Evolutionary conservation across 2,329 filamentous ascomycete species (phyloP), one percentile per base, ranked within the genome.

Genomic region (Mycosphaerelloides madeirae): DNA sequence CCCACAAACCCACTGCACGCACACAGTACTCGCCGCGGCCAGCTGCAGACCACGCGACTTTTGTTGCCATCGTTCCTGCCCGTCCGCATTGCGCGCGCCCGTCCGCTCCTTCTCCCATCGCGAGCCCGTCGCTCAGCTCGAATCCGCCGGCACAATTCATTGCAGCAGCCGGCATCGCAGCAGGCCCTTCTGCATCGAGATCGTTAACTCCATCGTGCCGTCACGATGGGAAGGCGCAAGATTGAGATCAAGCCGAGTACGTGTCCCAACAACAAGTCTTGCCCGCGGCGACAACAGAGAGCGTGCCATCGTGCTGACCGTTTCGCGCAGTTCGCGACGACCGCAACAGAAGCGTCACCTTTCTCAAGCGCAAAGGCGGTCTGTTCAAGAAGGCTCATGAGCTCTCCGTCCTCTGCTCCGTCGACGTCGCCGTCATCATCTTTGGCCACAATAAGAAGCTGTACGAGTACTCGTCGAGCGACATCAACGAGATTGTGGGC

Each of bases 371-470:
- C 73, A 98, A 98, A 72, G 93, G 91, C 60, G 93, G 93, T 61
- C 77, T 98, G 38, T 98, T 98, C 79, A 98, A 98, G 76, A 98
- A 98, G 80, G 93, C 93, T 42, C 90, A 98, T 68, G 93, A 98
- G 77, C 79, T 98, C 41, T 95, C 91, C 41, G 93, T 98, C 36
- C 84, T 98, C 52, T 98, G 93, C 68, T 96, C 90, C 31, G 93
- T 98, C 65, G 93, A 98, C 67, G 93, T 98, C 57, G 93, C 93
- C 31, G 93, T 98, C 62, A 93, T 98, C 67, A 96, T 98, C 62
- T 97, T 97, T 64, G 91, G 91, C 53, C 90, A 87, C 71, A 98
- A 98, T 70, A 98, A 97, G 78, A 97, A 97, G 73, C 78, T 98
- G 19, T 96, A 97, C 69, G 89, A 98, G 68, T 98, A 95, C 68